phyloP scores from a whole-genome alignment of 108 stramenopile species.

The Cyclotella baltica region DNA sequence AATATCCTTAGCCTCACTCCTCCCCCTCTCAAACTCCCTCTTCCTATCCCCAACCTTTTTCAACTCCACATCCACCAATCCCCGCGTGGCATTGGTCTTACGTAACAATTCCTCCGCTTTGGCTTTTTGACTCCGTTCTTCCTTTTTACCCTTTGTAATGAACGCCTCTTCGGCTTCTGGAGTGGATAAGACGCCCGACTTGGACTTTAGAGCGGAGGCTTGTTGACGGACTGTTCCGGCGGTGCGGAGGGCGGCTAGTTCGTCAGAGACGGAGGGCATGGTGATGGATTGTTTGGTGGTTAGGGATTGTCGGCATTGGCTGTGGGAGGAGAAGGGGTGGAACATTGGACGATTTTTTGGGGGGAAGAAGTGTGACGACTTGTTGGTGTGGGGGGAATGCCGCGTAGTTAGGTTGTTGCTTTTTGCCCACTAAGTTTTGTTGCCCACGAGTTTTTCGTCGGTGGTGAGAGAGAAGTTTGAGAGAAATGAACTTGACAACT shows the following conservation, averaged over 20 bases:
- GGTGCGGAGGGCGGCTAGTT: slow-evolving; percentile 51
- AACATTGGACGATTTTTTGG: not conserved
- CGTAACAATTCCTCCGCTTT: slow-evolving; percentile 22
- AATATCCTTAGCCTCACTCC: slow-evolving; percentile 17
- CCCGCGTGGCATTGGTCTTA: slow-evolving; percentile 17
- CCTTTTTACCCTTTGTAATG: slow-evolving; percentile 41
- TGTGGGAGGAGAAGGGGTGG: not conserved
- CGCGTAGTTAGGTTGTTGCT: not conserved
- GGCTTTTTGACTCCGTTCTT: slow-evolving; percentile 26
- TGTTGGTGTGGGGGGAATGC: not conserved
- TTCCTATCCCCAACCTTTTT: slow-evolving; percentile 31
- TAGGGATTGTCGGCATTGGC: not conserved
- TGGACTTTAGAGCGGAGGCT: slow-evolving; percentile 14
- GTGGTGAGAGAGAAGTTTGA: not conserved
- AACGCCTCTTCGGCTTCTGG: slow-evolving; percentile 50
- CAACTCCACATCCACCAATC: slow-evolving; percentile 15
- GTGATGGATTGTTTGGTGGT: not conserved
- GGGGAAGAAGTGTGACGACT: not conserved
- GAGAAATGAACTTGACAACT: no score
- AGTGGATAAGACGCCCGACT: slow-evolving; percentile 35
- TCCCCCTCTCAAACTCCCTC: slow-evolving; percentile 15
- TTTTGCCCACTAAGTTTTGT: not conserved
- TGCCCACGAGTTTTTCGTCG: not conserved
- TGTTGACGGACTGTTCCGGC: slow-evolving; percentile 33
- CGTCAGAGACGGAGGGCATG: slow-evolving; percentile 47